phyloP scores from a whole-genome alignment of 2,329 filamentous ascomycete genomes.

The Ploettnerulaceae sp. region DNA sequence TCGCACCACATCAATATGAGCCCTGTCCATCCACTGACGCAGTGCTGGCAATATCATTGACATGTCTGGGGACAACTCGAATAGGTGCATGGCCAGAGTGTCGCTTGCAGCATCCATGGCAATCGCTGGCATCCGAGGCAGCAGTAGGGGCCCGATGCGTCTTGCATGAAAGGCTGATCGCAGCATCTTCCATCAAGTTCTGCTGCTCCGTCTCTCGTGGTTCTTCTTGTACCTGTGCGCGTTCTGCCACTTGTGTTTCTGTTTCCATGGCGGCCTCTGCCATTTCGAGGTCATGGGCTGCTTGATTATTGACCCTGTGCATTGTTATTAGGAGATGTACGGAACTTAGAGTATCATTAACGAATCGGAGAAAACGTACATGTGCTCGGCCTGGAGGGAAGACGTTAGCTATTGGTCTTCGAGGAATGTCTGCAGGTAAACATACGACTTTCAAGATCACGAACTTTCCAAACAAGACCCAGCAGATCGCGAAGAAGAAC shows the following conservation, averaged over 20 bases:
- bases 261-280: neutral
- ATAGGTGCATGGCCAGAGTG: neutral
- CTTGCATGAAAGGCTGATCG: constrained; percentile 3
- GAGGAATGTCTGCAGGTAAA: neutral
- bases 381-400: constrained; percentile 1
- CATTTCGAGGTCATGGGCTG: constrained; percentile 1
- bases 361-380: constrained; percentile 2
- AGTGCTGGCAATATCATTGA: constrained; percentile 2
- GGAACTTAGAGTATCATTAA: neutral
- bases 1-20: too few relatives aligned
- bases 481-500: constrained; percentile 1
- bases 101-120: constrained; percentile 4
- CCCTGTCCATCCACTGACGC: neutral
- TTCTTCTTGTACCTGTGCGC: neutral
- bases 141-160: constrained; percentile 1
- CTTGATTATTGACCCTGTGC: constrained; percentile 7
- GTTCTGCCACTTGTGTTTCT: neutral
- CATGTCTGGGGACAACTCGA: neutral
- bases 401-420: neutral
- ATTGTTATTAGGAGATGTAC: neutral
- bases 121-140: constrained; percentile 6
- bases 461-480: constrained; percentile 9
- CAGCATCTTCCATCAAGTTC: constrained; percentile 1
- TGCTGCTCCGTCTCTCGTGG: neutral
- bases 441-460: constrained; percentile 3